Conservation (phyloP, 352 stramenopile genomes). For the Phytophthora nicotianae region DNA sequence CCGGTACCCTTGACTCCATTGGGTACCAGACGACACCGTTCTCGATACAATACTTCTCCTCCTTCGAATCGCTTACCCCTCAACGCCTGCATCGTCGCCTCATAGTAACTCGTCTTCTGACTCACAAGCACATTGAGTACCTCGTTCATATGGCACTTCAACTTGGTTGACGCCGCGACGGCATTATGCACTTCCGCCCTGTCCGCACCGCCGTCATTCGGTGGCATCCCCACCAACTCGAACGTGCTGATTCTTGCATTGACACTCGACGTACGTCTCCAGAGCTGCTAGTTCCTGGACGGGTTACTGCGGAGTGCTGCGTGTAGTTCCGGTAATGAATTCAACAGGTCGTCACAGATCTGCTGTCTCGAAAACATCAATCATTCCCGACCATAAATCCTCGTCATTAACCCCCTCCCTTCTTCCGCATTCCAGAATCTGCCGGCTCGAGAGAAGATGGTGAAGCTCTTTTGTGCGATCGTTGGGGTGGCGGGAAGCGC, state of each 20-base stretch:
- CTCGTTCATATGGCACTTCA: slow-evolving; percentile 58
- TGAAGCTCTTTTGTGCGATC: too few relatives aligned
- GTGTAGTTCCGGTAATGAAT: slow-evolving; percentile 37
- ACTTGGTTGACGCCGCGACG: slow-evolving; percentile 40
- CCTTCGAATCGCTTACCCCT: slow-evolving; percentile 38
- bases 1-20: neutral
- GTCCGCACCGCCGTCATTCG: slow-evolving; percentile 17
- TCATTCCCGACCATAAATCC: slow-evolving; percentile 21
- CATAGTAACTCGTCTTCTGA: slow-evolving; percentile 40
- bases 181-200: slow-evolving; percentile 45
- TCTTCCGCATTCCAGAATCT: neutral
- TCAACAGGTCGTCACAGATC: slow-evolving; percentile 34
- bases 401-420: slow-evolving; percentile 13
- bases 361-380: slow-evolving; percentile 36
- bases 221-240: slow-evolving; percentile 38
- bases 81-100: slow-evolving; percentile 43
- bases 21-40: slow-evolving; percentile 35
- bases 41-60: slow-evolving; percentile 42
- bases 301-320: slow-evolving; percentile 30
- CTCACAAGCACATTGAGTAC: slow-evolving; percentile 53
- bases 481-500: too few relatives aligned
- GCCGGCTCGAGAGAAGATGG: too few relatives aligned
- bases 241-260: slow-evolving; percentile 25
- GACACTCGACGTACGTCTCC: slow-evolving; percentile 33
- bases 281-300: slow-evolving; percentile 21